Base-by-base conservation (phyloP, 1,284 basidiomycete species). In the Ceratobasidium sp. region DNA sequence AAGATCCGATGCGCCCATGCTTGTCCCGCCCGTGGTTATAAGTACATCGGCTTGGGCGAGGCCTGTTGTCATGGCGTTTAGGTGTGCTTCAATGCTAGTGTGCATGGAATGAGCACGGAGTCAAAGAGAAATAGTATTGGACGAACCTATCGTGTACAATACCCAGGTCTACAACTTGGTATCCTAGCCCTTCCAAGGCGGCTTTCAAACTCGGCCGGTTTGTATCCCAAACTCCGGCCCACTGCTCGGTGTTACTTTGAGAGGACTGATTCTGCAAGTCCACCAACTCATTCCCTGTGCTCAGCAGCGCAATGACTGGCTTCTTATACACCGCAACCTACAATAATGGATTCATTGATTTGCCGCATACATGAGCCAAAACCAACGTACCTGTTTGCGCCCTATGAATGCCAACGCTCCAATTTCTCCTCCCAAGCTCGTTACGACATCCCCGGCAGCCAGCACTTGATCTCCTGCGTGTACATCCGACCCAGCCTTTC, bases 1-100 rank as follows among this genome's bases (percentile, higher is more conserved):
- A 38, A 96, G 87, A 83, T 97, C 95, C 0, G 90, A 90, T 12
- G 95, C 90, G 1, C 95, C 95, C 95, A 97, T 97, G 5, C 93
- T 94, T 1, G 95, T 96, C 2, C 95, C 95, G 14, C 96, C 95
- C 0, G 95, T 97, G 0, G 94, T 94, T 12, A 97, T 84, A 10
- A 96, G 83, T 2, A 97, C 84, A 82, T 96, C 95, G 0, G 94
- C 92, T 27, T 85, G 82, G 38, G 87, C 84, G 3, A 94, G 85
- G 0, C 92, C 95, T 33, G 83, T 84, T 67, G 84, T 82, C 59
- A 96, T 86, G 1, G 89, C 89, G 7, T 84, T 82, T 16, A 91
- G 86, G 79, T 95, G 94, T 1, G 89, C 86, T 0, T 88, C 84
- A 78, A 94, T 85, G 65, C 93, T 94, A 80, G 33, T 18, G 4